Percentiles rank a stretch among this genome's conserved stretches.
Evolutionary conservation across 306 rosid species (phyloP).

Genomic region (Lablab purpureus): DNA sequence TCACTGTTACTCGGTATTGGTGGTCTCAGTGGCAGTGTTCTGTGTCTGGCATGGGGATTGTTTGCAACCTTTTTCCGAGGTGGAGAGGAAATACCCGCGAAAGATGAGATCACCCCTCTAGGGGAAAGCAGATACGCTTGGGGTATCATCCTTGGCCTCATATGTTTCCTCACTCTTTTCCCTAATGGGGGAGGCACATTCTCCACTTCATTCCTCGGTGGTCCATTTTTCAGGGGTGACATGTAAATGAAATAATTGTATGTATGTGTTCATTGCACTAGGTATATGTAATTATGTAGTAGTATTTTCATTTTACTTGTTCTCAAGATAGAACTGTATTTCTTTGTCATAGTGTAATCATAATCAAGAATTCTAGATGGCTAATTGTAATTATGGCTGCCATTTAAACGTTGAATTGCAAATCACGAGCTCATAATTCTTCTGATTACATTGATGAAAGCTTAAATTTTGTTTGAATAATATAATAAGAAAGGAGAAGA

Average conservation of each 20-base stretch:
- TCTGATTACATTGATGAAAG: too few relatives aligned
- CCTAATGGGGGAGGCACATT: constrained; percentile 92
- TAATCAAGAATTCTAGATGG: neutral
- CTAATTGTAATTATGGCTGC: neutral
- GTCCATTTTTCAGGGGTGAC: constrained; percentile 82
- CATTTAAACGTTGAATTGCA: neutral
- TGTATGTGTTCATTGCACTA: neutral
- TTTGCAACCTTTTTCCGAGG: constrained; percentile 93
- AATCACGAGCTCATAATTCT: too few relatives aligned
- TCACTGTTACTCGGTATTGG: constrained; percentile 86
- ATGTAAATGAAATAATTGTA: constrained; percentile 37
- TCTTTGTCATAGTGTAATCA: neutral
- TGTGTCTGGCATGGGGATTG: constrained; percentile 95
- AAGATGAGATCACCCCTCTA: constrained; percentile 81
- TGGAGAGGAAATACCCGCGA: constrained; percentile 88
- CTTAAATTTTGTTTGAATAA: too few relatives aligned
- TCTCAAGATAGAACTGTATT: neutral
- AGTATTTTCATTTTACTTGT: neutral
- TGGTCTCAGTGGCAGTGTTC: constrained; percentile 90
- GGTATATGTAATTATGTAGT: constrained; percentile 22
- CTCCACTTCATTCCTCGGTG: constrained; percentile 71
- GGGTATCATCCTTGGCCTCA: constrained; percentile 84
- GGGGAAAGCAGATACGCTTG: constrained; percentile 83
- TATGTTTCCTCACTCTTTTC: constrained; percentile 88
- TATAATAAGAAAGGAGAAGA: too few relatives aligned